These are phyloP conservation scores for Papilionanthe hybrid DNA, from an alignment of 116 monocot species.

Conservation along the genomic window DNA sequence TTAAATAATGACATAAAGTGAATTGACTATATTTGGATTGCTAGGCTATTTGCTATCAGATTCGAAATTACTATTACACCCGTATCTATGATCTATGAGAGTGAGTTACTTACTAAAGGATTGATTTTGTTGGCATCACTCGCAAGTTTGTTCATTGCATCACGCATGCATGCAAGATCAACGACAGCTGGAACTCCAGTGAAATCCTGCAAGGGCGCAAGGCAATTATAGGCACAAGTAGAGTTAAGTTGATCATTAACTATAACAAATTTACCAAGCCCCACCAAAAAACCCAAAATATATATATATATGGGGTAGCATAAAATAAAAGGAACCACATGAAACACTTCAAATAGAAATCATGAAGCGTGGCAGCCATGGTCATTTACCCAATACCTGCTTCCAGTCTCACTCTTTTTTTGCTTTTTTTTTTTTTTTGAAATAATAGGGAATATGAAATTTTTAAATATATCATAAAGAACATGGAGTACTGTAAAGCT, in stretches of 20 bases:
- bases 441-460: background rate
- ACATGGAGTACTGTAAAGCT: no score
- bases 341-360: background rate
- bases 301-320: no score
- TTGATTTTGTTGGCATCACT: constrained; percentile 88
- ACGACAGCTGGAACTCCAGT: constrained; percentile 98
- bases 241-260: background rate
- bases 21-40: background rate
- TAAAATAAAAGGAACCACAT: no score
- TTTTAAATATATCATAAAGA: no score
- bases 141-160: constrained; percentile 88
- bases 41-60: background rate
- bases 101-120: constrained; percentile 57
- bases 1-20: background rate
- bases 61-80: background rate
- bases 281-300: background rate
- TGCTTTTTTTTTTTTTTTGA: background rate
- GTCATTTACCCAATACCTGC: background rate
- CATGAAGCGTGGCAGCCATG: background rate
- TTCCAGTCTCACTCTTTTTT: background rate
- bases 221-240: background rate
- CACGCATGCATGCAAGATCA: constrained; percentile 93
- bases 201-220: constrained; percentile 52
- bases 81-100: background rate
- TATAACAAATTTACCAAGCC: background rate